Conservation (phyloP, 1,284 basidiomycete species). For the Malassezia vespertilionis region DNA sequence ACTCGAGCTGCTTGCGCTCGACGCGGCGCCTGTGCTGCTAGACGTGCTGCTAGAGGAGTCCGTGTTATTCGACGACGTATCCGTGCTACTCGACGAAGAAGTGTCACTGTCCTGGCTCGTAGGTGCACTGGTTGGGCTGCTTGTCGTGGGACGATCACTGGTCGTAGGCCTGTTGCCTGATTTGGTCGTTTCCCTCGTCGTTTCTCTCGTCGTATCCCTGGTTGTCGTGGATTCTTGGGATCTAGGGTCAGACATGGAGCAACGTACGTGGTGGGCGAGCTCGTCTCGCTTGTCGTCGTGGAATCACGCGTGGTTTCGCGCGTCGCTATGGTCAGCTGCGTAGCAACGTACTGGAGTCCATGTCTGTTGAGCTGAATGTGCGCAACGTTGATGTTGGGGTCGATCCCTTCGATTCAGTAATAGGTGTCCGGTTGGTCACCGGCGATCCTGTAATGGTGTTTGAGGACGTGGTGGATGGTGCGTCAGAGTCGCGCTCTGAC, state of each 20-base stretch:
- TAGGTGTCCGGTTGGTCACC: not conserved
- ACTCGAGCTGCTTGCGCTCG: not conserved
- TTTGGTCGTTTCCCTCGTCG: not conserved
- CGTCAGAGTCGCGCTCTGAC: too few relatives aligned
- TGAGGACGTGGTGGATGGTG: not conserved
- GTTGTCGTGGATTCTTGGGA: too few relatives aligned
- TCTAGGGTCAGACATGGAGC: not conserved
- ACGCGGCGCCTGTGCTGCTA: not conserved
- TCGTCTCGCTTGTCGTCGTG: too few relatives aligned
- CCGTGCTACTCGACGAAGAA: not conserved
- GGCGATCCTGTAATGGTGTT: not conserved
- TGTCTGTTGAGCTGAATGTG: too few relatives aligned
- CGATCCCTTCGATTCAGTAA: too few relatives aligned
- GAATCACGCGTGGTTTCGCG: too few relatives aligned
- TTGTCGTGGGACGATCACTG: not conserved
- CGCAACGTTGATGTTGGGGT: too few relatives aligned
- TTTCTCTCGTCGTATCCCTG: too few relatives aligned
- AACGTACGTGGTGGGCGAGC: not conserved
- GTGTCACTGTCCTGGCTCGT: conserved; percentile 2
- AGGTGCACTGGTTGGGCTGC: not conserved
- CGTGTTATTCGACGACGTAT: not conserved
- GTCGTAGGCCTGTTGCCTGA: not conserved
- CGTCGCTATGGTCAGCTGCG: too few relatives aligned
- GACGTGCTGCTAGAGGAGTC: not conserved
- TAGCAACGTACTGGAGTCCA: too few relatives aligned